Conservation (phyloP, 257 asterid species). For the Solanum boliviense region DNA sequence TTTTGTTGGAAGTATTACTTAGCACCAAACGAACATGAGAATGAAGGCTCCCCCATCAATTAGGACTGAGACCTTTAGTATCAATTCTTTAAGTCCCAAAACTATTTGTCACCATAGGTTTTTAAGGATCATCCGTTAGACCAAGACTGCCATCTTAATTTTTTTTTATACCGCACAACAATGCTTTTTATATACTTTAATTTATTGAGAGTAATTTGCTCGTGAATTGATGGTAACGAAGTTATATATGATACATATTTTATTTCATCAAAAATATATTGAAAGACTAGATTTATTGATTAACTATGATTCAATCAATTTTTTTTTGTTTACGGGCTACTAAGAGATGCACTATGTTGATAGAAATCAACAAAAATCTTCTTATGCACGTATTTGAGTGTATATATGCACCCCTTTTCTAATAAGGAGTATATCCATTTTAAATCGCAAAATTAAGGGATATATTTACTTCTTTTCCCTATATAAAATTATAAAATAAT, state of each 20-base stretch:
- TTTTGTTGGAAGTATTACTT: neutral
- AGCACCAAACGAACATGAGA: rapidly evolving
- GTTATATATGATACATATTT: neutral
- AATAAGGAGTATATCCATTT: neutral
- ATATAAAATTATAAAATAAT: too few relatives aligned
- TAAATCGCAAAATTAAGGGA: rapidly evolving
- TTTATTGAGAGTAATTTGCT: neutral
- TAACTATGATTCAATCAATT: neutral
- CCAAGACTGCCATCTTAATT: too few relatives aligned
- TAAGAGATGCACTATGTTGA: neutral
- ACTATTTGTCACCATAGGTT: too few relatives aligned
- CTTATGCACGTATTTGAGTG: neutral
- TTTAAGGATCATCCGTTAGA: too few relatives aligned
- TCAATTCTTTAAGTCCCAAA: too few relatives aligned
- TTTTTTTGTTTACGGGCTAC: too few relatives aligned
- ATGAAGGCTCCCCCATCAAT: too few relatives aligned
- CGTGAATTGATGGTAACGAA: neutral
- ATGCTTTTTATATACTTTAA: neutral
- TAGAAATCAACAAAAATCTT: too few relatives aligned
- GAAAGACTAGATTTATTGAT: neutral
- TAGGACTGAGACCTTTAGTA: too few relatives aligned
- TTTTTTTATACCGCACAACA: neutral
- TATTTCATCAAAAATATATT: too few relatives aligned
- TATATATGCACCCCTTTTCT: too few relatives aligned
- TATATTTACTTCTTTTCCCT: too few relatives aligned